These are phyloP conservation scores for Skeletonema menzelii DNA, from an alignment of 108 stramenopile genomes.

Conservation along the genomic window DNA sequence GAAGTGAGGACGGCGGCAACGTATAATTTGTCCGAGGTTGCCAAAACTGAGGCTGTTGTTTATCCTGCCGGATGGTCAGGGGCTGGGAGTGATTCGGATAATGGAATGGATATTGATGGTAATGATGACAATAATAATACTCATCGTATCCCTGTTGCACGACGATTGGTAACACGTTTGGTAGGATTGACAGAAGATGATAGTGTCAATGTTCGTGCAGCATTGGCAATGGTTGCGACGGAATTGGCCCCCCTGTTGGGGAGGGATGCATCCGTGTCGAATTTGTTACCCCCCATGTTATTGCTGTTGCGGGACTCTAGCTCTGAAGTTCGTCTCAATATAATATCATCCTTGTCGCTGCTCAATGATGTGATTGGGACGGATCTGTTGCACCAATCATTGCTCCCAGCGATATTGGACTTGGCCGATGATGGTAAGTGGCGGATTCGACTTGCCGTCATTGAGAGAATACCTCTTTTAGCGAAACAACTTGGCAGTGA, in stretches of 20 bases:
- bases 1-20: conserved; percentile 96
- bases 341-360: conserved; percentile 91
- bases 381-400: conserved; percentile 89
- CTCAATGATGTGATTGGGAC: conserved; percentile 95
- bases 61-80: conserved; percentile 34
- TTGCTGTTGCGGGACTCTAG: conserved; percentile 91
- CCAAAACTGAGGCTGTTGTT: conserved; percentile 59
- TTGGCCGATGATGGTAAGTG: conserved; percentile 96
- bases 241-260: conserved; percentile 92
- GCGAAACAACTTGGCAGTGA: conserved; percentile 91
- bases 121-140: conserved; percentile 27
- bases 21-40: conserved; percentile 78
- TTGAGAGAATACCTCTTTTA: conserved; percentile 92
- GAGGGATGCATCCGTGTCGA: conserved; percentile 81
- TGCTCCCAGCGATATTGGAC: conserved; percentile 96
- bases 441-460: conserved; percentile 94
- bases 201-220: conserved; percentile 86
- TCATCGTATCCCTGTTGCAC: conserved; percentile 63
- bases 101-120: conserved; percentile 6
- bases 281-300: conserved; percentile 95
- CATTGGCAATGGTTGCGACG: conserved; percentile 92
- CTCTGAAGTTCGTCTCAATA: conserved; percentile 94
- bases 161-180: conserved; percentile 76
- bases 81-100: conserved; percentile 24
- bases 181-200: conserved; percentile 84